phyloP scores from a whole-genome alignment of 306 rosid species.

The Alnus glutinosa region DNA sequence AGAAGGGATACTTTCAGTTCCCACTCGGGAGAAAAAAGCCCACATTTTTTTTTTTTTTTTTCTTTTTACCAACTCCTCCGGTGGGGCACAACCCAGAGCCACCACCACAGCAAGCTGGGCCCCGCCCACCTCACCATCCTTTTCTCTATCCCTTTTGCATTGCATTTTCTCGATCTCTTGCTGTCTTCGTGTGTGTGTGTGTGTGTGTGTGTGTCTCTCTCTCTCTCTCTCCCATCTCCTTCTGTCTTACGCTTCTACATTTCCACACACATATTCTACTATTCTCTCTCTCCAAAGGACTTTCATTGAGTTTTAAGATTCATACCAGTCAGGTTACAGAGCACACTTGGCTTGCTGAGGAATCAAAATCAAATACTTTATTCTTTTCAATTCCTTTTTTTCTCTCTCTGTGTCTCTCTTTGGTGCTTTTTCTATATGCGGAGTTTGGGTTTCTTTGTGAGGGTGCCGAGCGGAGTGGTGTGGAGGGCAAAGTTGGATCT shows the following conservation, averaged over 20 bases:
- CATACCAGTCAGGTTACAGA: conserved; percentile 47
- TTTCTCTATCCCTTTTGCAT: neutral
- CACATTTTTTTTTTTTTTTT: neutral
- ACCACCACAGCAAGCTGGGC: conserved; percentile 43
- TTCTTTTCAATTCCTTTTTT: neutral
- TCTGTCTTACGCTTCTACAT: conserved; percentile 75
- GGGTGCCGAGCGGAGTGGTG: conserved; percentile 25
- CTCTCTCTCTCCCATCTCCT: conserved; percentile 45
- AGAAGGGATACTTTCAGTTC: too few relatives aligned
- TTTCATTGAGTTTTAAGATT: conserved; percentile 16
- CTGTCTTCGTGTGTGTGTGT: conserved; percentile 16
- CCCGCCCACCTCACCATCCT: conserved; percentile 44
- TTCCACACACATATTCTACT: conserved; percentile 25
- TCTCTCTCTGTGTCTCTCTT: conserved; percentile 24
- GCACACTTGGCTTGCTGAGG: conserved; percentile 43
- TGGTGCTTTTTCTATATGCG: conserved; percentile 12
- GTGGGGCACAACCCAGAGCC: conserved; percentile 42
- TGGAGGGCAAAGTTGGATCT: conserved; percentile 45
- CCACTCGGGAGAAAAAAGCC: neutral
- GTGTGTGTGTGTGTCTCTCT: neutral
- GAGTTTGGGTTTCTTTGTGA: conserved; percentile 36
- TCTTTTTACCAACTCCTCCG: conserved; percentile 34
- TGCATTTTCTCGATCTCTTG: conserved; percentile 15
- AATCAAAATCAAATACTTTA: conserved; percentile 25
- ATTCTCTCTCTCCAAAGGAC: conserved; percentile 24